Evolutionary conservation across 148 eudicot genomes (phyloP).

Genomic region (Silene conica): DNA sequence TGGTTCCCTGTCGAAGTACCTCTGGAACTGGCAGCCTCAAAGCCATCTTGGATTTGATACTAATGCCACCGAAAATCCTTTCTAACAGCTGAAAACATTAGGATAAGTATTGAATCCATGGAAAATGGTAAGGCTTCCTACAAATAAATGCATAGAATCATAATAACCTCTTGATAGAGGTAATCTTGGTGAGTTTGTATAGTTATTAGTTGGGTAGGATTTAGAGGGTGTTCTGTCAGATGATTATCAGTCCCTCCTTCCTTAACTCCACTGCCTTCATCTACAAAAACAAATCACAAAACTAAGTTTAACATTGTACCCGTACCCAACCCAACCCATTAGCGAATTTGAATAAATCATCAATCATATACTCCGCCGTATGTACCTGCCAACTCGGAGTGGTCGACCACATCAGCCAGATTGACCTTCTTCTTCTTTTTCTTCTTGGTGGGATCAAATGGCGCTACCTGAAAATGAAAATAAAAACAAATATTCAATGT

Average conservation of each 20-base stretch:
- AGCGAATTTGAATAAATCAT: too few species aligned
- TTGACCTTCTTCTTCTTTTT: too few species aligned
- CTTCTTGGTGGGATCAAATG: too few species aligned
- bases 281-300: not conserved
- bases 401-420: too few species aligned
- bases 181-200: not conserved
- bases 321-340: too few species aligned
- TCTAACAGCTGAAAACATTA: not conserved
- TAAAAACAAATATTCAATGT: too few species aligned
- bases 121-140: too few species aligned
- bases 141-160: not conserved
- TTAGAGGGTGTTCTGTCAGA: not conserved
- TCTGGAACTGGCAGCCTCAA: constrained; percentile 35
- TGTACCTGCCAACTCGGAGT: too few species aligned
- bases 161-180: constrained; percentile 2
- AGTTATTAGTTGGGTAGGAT: not conserved
- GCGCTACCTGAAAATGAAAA: too few species aligned
- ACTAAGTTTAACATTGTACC: too few species aligned
- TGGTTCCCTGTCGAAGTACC: constrained; percentile 40
- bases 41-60: constrained; percentile 14
- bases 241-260: constrained; percentile 6
- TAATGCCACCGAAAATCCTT: not conserved
- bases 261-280: not conserved
- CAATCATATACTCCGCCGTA: too few species aligned
- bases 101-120: too few species aligned